Evolutionary conservation across 148 eudicot genomes (phyloP).

Genomic region (Hydrangea macrophylla): DNA sequence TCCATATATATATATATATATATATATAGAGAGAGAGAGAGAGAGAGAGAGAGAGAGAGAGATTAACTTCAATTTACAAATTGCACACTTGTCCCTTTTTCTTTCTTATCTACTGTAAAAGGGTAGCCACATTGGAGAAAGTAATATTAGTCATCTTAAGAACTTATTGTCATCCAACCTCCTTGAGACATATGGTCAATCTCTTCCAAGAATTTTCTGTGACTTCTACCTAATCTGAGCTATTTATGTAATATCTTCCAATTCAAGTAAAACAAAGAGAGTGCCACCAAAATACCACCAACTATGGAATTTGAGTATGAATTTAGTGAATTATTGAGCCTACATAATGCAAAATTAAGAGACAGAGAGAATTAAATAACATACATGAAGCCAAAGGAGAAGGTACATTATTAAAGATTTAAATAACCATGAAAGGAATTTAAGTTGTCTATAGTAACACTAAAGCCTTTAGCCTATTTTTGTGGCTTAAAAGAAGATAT

Average conservation of each 20-base stretch:
- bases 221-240: conserved; percentile 22
- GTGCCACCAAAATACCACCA: conserved; percentile 43
- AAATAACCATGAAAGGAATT: too few relatives aligned
- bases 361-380: conserved; percentile 13
- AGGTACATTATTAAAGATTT: conserved; percentile 39
- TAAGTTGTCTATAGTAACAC: too few relatives aligned
- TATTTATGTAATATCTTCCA: conserved; percentile 27
- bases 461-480: too few relatives aligned
- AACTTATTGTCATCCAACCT: conserved; percentile 1
- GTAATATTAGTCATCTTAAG: background rate
- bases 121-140: background rate
- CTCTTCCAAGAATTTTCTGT: conserved; percentile 7
- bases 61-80: background rate
- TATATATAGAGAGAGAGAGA: too few relatives aligned
- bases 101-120: background rate
- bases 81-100: background rate
- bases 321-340: conserved; percentile 18
- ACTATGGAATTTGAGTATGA: conserved; percentile 32
- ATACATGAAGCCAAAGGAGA: conserved; percentile 38
- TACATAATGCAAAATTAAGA: conserved; percentile 11
- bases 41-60: too few relatives aligned
- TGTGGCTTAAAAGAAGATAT: too few relatives aligned
- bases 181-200: conserved; percentile 10
- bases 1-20: too few relatives aligned
- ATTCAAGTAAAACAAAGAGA: conserved; percentile 40